Conservation (phyloP, 768 basidiomycete species). For the Auricularia sp. region DNA sequence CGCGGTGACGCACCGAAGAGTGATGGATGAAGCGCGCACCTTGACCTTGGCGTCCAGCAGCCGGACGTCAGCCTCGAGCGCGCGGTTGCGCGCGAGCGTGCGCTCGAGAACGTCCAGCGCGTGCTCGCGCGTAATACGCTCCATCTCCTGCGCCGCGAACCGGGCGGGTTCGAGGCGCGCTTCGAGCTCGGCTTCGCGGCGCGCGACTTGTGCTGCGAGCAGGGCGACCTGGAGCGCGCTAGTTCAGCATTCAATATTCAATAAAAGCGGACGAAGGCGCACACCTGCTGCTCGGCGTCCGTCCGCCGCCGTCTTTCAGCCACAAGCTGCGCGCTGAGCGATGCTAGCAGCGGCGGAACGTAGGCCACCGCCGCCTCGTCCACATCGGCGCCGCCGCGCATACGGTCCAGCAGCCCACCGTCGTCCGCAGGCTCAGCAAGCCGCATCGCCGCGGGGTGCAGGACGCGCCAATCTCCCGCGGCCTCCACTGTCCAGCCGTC, state of each 20-base stretch:
- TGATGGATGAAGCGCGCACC: background rate
- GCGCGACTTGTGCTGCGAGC: conserved; percentile 45
- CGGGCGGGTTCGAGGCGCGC: conserved; percentile 13
- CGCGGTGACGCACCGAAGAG: background rate
- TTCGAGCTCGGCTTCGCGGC: conserved; percentile 49
- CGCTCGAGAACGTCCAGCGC: conserved; percentile 30
- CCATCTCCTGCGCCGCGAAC: background rate
- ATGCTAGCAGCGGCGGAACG: background rate
- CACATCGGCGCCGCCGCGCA: background rate
- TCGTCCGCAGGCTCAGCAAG: background rate
- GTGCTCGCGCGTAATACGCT: conserved; percentile 20
- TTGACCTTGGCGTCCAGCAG: background rate
- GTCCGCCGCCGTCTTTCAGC: background rate
- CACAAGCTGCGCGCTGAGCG: background rate
- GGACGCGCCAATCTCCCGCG: background rate
- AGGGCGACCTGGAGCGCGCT: conserved; percentile 33
- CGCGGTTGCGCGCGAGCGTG: conserved; percentile 31
- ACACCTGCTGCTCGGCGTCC: background rate
- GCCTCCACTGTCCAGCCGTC: background rate
- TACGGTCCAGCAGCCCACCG: background rate
- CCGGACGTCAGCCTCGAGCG: conserved; percentile 36
- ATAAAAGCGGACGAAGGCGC: conserved; percentile 34
- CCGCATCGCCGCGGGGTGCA: background rate
- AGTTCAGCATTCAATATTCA: conserved; percentile 25
- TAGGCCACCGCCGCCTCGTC: background rate